A percentile compares a stretch with the other conserved stretches of the same genome.
Evolutionary conservation across 306 rosid genomes (phyloP).

Genomic region (Quercus wislizeni): DNA sequence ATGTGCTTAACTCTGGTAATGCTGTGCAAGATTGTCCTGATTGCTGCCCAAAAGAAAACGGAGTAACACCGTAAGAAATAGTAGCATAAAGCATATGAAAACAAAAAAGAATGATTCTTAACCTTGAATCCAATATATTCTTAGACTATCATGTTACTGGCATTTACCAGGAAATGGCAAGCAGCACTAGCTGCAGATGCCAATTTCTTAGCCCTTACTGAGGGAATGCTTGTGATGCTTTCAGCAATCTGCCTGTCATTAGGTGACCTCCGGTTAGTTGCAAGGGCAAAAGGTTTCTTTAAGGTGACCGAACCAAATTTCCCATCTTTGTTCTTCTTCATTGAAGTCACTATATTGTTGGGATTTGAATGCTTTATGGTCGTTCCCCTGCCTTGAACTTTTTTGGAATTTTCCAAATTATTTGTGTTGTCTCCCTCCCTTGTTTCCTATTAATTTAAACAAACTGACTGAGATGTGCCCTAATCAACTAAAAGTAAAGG

Average conservation of each 20-base stretch:
- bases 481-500: background rate
- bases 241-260: constrained; percentile 42
- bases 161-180: background rate
- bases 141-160: constrained; percentile 6
- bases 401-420: background rate
- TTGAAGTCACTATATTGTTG: constrained; percentile 27
- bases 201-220: background rate
- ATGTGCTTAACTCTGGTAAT: background rate
- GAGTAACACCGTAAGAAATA: constrained; percentile 21
- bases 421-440: background rate
- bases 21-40: constrained; percentile 63
- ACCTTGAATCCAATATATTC: background rate
- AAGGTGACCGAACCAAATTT: constrained; percentile 42
- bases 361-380: constrained; percentile 43
- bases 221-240: background rate
- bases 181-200: background rate
- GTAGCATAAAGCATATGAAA: background rate
- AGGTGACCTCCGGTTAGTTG: constrained; percentile 36
- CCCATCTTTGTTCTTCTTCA: constrained; percentile 58
- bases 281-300: constrained; percentile 31
- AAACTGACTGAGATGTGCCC: background rate
- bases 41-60: constrained; percentile 37
- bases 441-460: background rate
- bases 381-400: constrained; percentile 48
- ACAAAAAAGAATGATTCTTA: constrained; percentile 12